These are phyloP conservation scores for Leptographium flavum DNA, from an alignment of 2,329 filamentous ascomycete genomes.

Conservation along the genomic window DNA sequence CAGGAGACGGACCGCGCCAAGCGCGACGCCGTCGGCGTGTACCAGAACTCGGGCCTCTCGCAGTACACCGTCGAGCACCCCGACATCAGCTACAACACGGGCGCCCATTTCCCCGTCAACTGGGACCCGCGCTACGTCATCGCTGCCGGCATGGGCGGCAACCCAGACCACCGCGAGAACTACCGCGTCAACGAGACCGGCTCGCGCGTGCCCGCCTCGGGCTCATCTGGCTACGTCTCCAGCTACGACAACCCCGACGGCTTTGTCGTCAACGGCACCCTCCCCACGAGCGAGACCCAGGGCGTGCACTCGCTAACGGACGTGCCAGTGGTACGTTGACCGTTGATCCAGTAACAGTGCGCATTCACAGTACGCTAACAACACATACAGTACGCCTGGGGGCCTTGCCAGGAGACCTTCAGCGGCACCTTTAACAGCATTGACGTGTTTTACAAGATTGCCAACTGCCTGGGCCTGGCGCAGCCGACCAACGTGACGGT, in stretches of 20 bases:
- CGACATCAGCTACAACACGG: slow-evolving; percentile 55
- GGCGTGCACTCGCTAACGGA: slow-evolving; percentile 69
- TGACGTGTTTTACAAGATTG: slow-evolving; percentile 63
- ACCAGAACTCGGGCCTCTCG: slow-evolving; percentile 58
- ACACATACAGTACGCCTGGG: slow-evolving; percentile 47
- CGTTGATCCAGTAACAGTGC: no score
- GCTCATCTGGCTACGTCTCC: slow-evolving; percentile 49
- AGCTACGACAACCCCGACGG: slow-evolving; percentile 38
- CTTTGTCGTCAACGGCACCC: slow-evolving; percentile 51
- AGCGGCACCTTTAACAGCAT: slow-evolving; percentile 58
- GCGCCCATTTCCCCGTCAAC: slow-evolving; percentile 64
- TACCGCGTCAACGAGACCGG: slow-evolving; percentile 56
- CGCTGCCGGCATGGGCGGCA: slow-evolving; percentile 55
- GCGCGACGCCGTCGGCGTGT: slow-evolving; percentile 60
- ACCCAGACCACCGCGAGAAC: slow-evolving; percentile 64
- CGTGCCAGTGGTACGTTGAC: slow-evolving; percentile 42
- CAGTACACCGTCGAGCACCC: slow-evolving; percentile 52
- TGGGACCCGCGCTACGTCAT: slow-evolving; percentile 79
- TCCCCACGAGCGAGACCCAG: slow-evolving; percentile 46
- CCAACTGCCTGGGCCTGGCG: slow-evolving; percentile 47
- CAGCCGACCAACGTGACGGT: slow-evolving; percentile 17
- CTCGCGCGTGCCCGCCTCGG: slow-evolving; percentile 36
- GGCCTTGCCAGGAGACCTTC: slow-evolving; percentile 67
- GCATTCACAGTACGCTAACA: neutral
- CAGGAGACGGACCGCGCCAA: slow-evolving; percentile 55